These are phyloP conservation scores for Phytophthora quininea DNA, from an alignment of 352 stramenopile species.

Conservation along the genomic window DNA sequence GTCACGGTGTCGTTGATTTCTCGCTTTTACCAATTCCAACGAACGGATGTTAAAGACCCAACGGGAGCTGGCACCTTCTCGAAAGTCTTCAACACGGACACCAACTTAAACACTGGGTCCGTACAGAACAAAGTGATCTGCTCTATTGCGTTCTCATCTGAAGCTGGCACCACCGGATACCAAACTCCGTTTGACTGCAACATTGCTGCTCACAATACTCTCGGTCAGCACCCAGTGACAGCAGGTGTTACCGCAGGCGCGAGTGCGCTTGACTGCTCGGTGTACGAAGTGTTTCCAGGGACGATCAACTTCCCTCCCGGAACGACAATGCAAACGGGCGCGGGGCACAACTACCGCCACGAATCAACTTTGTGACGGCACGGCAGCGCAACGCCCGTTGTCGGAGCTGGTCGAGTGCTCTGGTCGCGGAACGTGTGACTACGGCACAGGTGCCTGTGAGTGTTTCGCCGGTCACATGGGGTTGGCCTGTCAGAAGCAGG, in stretches of 20 bases:
- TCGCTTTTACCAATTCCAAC: conserved; percentile 30
- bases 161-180: conserved; percentile 59
- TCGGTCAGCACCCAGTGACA: conserved; percentile 46
- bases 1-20: conserved; percentile 27
- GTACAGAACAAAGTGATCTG: conserved; percentile 28
- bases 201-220: conserved; percentile 30
- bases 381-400: conserved; percentile 24
- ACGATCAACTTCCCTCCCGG: neutral
- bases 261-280: conserved; percentile 23
- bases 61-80: neutral
- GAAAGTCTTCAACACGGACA: conserved; percentile 2
- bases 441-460: conserved; percentile 53
- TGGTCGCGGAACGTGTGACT: conserved; percentile 65
- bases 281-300: conserved; percentile 41
- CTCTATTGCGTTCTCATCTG: conserved; percentile 49
- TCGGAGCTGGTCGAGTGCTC: conserved; percentile 67
- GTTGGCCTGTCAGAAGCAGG: conserved; percentile 70
- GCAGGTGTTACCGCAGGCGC: neutral
- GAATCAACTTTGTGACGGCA: neutral
- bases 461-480: conserved; percentile 82
- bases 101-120: conserved; percentile 7
- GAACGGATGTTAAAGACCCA: conserved; percentile 16
- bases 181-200: conserved; percentile 65
- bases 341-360: no score
- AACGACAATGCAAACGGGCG: neutral